A percentile compares a stretch with the other conserved stretches of the same genome.
Evolutionary conservation across 768 basidiomycete genomes (phyloP).

Genomic region (Lyophyllum semitale): DNA sequence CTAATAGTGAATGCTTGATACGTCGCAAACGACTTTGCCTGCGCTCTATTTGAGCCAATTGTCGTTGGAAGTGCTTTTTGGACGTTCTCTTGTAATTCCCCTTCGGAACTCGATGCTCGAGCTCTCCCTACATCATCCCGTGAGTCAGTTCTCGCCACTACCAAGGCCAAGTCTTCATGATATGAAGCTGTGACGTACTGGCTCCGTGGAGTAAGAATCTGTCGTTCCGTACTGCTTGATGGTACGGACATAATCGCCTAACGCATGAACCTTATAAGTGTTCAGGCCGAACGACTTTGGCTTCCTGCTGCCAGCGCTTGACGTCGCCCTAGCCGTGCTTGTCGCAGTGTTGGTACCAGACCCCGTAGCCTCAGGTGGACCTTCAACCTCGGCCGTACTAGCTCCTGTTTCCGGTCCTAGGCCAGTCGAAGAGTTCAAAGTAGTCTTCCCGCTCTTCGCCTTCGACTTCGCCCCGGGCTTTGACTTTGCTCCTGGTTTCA

Average conservation of each 20-base stretch:
- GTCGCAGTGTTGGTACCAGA: background rate
- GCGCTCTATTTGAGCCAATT: background rate
- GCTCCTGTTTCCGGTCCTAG: too few relatives aligned
- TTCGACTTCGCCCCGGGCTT: too few relatives aligned
- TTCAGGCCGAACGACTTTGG: constrained; percentile 8
- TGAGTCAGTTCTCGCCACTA: too few relatives aligned
- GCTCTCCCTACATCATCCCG: too few relatives aligned
- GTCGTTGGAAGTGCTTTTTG: background rate
- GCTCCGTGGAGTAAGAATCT: constrained; percentile 35
- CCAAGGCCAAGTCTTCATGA: too few relatives aligned
- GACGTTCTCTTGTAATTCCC: background rate
- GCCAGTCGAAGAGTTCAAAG: background rate
- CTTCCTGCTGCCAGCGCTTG: background rate
- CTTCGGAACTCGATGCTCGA: constrained; percentile 2
- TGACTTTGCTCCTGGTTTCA: background rate
- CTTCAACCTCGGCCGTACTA: too few relatives aligned
- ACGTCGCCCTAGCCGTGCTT: too few relatives aligned
- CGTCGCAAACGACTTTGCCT: background rate
- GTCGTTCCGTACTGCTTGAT: constrained; percentile 29
- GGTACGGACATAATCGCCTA: constrained; percentile 25
- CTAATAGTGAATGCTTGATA: background rate
- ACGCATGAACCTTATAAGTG: constrained; percentile 33
- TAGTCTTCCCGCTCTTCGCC: too few relatives aligned
- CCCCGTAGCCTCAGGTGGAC: background rate
- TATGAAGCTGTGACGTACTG: constrained; percentile 18